Evolutionary conservation across 257 asterid genomes (phyloP).

Genomic region (Primulina eburnea): DNA sequence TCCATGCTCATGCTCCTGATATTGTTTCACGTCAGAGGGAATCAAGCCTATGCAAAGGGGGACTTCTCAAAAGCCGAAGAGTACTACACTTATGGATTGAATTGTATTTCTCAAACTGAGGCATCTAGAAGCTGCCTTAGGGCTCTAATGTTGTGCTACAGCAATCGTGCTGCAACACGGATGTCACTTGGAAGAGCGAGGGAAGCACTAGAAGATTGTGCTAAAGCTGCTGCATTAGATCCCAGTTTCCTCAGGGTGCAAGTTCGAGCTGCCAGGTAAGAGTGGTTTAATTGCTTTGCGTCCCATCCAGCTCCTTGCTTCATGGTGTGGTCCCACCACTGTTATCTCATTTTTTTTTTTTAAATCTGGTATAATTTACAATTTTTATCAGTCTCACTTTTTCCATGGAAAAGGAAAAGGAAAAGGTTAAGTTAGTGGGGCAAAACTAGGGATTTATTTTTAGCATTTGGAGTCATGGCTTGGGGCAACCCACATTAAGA

Average conservation of each 20-base stretch:
- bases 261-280: constrained; percentile 94
- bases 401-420: constrained; percentile 6
- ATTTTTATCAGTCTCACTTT: constrained; percentile 14
- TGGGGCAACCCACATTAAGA: too few relatives aligned
- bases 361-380: constrained; percentile 8
- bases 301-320: constrained; percentile 20
- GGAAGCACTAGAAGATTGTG: constrained; percentile 90
- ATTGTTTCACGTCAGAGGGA: constrained; percentile 66
- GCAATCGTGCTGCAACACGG: constrained; percentile 96
- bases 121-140: constrained; percentile 68
- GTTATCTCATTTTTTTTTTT: constrained; percentile 25
- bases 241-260: constrained; percentile 81
- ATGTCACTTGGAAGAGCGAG: constrained; percentile 87
- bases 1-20: constrained; percentile 30
- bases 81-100: constrained; percentile 74
- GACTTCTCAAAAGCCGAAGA: constrained; percentile 86
- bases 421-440: constrained; percentile 4
- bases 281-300: constrained; percentile 14
- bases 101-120: constrained; percentile 62
- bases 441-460: neutral
- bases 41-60: constrained; percentile 90
- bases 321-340: constrained; percentile 3
- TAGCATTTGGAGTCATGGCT: too few relatives aligned
- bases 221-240: constrained; percentile 71
- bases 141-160: constrained; percentile 84